Conservation (phyloP, 208 protist genomes). For the Zelonia costaricensis region DNA sequence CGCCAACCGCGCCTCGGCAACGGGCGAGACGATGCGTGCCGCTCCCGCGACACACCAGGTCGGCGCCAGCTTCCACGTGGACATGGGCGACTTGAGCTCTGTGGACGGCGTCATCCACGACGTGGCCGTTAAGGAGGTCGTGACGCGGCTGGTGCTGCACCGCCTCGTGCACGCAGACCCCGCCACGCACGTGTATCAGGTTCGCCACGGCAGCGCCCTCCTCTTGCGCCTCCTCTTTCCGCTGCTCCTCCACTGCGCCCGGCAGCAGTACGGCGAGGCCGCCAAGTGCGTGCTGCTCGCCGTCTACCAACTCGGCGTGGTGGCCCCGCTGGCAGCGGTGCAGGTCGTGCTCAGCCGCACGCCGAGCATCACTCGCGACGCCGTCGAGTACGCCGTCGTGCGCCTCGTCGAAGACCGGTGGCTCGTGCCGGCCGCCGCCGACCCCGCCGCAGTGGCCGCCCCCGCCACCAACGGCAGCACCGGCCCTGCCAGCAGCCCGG, state of each 20-base stretch:
- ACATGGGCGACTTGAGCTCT: conserved; percentile 13
- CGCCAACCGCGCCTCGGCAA: conserved; percentile 21
- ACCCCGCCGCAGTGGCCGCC: background rate
- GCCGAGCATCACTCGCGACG: conserved; percentile 21
- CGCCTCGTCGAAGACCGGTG: conserved; percentile 53
- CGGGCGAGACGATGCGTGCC: conserved; percentile 21
- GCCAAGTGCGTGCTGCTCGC: conserved; percentile 52
- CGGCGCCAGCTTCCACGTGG: conserved; percentile 14
- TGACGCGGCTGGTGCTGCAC: conserved; percentile 75
- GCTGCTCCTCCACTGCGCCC: conserved; percentile 45
- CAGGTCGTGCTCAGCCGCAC: conserved; percentile 50
- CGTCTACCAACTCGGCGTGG: conserved; percentile 59
- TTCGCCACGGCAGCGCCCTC: conserved; percentile 55
- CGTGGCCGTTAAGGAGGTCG: conserved; percentile 68
- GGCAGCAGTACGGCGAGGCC: conserved; percentile 52
- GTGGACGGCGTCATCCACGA: conserved; percentile 37
- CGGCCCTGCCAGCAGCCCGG: background rate
- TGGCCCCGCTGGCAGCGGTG: conserved; percentile 44
- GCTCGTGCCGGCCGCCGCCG: conserved; percentile 37
- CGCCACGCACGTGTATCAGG: conserved; percentile 38
- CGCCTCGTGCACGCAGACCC: conserved; percentile 50
- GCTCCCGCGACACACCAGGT: conserved; percentile 21
- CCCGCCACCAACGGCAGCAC: background rate
- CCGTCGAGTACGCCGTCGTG: conserved; percentile 38
- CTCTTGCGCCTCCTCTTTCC: conserved; percentile 69